Evolutionary conservation across 1,284 basidiomycete genomes (phyloP), one percentile per base, ranked within the genome.

Genomic region (Trametes versicolor): DNA sequence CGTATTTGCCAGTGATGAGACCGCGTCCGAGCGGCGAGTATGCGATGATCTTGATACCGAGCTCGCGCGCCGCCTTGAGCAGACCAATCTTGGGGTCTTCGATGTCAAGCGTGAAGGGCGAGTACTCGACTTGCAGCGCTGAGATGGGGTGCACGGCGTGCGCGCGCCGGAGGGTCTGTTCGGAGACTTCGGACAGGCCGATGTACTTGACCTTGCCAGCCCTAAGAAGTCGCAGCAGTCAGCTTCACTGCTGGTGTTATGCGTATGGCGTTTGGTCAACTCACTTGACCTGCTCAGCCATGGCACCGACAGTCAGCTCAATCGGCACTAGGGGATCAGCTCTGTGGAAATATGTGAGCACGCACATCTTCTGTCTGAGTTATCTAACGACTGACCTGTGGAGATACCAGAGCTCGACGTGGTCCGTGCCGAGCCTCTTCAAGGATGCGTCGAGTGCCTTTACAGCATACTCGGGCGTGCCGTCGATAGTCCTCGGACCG

Each of bases 81-180:
- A 79, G 60, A n/a, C 69, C 74, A 49, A 72, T 62, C 58, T 75
- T 66, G 45, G 66, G 60, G 49, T 73, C 70, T 60, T 78, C 77
- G 58, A 77, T 77, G 57, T 76, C 76, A 17, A 77, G 71, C 34
- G 76, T 76, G 74, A 80, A 84, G 0, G 82, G 80, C 34, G 79
- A 82, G 67, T 78, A 79, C 64, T 84, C 83, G 48, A 81, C 73
- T 65, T 85, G 80, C 12, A 85, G 69, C 8, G 79, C 81, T 5
- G 79, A 70, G 58, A 85, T 77, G 37, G 77, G 77, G 59, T 77
- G 75, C 25, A 79, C 73, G 37, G 74, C 75, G 63, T 79, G 77
- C 1, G 84, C 84, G 48, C 82, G 79, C 15, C 83, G 76, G 8
- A 86, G 74, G 0, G 82, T 83, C 17, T 75, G 23, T 9, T 79